Evolutionary conservation across 2,329 filamentous ascomycete species (phyloP).

Genomic region (Chaetomium strumarium): DNA sequence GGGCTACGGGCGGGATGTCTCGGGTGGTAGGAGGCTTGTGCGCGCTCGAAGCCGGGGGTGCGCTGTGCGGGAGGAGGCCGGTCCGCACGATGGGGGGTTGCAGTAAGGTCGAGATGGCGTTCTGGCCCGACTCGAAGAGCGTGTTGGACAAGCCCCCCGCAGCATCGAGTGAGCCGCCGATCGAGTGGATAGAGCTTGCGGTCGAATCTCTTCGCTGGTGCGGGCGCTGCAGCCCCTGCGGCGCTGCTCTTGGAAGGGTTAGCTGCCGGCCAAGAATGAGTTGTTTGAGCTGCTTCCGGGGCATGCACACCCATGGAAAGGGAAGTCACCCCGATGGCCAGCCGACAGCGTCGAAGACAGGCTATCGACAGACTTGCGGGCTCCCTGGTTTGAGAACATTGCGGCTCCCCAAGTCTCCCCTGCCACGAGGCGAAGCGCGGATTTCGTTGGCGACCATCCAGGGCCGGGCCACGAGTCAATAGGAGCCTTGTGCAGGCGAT

Average conservation of each 20-base stretch:
- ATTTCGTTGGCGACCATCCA: slow-evolving; percentile 17
- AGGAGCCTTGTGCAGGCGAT: neutral
- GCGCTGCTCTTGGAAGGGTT: slow-evolving; percentile 37
- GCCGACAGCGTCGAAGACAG: slow-evolving; percentile 50
- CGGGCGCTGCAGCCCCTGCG: slow-evolving; percentile 40
- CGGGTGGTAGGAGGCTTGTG: slow-evolving; percentile 78
- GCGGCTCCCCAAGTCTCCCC: slow-evolving; percentile 29
- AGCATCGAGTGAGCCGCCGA: slow-evolving; percentile 79
- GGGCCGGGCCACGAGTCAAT: neutral
- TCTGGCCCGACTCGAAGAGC: slow-evolving; percentile 68
- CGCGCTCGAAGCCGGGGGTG: slow-evolving; percentile 60
- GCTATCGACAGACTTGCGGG: slow-evolving; percentile 62
- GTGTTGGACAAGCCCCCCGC: slow-evolving; percentile 50
- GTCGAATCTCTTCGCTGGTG: slow-evolving; percentile 68
- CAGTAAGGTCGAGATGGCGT: slow-evolving; percentile 92
- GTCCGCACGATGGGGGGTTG: slow-evolving; percentile 86
- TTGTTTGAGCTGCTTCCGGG: neutral
- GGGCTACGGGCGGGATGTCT: slow-evolving; percentile 88
- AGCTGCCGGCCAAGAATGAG: slow-evolving; percentile 17
- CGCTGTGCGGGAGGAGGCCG: slow-evolving; percentile 73
- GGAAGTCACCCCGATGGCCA: slow-evolving; percentile 48
- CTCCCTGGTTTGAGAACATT: slow-evolving; percentile 56
- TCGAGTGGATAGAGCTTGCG: slow-evolving; percentile 80
- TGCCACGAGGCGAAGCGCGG: slow-evolving; percentile 22
- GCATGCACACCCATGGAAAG: slow-evolving; percentile 49